Base-by-base conservation (phyloP, 371 early-diverging fungal genomes). In the Mortierella sp. region DNA sequence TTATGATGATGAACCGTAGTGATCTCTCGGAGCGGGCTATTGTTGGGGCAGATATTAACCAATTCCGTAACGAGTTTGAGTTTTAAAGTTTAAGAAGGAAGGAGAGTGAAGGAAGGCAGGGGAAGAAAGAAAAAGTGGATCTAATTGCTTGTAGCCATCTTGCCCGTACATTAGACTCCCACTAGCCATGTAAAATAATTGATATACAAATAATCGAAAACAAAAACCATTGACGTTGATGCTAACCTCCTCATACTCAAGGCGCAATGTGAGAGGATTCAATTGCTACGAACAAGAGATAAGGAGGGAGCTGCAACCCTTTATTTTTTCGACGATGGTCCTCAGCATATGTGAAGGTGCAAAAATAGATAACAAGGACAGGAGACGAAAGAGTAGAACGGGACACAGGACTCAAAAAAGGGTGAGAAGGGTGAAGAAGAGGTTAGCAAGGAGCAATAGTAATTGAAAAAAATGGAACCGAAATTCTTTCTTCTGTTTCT, bases 61-160 rank as follows among this genome's bases (percentile, higher is more conserved):
- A 91, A 73, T 91, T 92, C 85, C 86, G 91, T 50, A 79, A 80
- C 72, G 90, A 91, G 72, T 92, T 92, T 79, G 92, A 92, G 80
- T 92, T 92, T 71, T 92, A 89, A 64, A 44, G 68, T 64, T 66
- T 34, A 24, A 66, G 44, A 66, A 66, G 24, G n/a, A 66, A 41
- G 44, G 26, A 41, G 40, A 24, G 40, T n/a, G 24, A 44, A 29
- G 31, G 45, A 44, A 44, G 39, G n/a, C 31, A 19, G 48, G 19
- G 52, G 34, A 67, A 48, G 50, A 8, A 39, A 2, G 14, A 26
- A 26, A 45, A 22, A 47, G 39, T 50, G 55, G 29, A 31, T 55
- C 31, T 31, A 26, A 31, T 58, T 58, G 14, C 37, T 29, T 13
- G 11, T 29, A 1, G 5, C 19, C 22, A 4, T 47, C 47, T 58